These are phyloP conservation scores for Nicotiana sylvestris DNA, from an alignment of 257 asterid species.

Conservation along the genomic window DNA sequence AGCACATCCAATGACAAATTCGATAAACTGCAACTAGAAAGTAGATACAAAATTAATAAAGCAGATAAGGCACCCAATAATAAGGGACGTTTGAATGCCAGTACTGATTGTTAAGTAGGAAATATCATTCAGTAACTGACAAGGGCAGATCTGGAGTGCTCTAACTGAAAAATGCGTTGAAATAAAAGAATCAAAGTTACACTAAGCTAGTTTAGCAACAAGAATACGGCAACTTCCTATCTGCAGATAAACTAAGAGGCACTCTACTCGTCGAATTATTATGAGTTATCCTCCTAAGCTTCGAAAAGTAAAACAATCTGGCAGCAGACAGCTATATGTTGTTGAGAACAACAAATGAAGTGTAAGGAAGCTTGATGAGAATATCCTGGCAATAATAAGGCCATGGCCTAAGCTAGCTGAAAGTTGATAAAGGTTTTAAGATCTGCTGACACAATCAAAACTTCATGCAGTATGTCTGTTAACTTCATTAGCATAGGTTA, in stretches of 20 bases:
- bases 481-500: neutral
- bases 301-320: constrained; percentile 4
- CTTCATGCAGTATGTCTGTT: neutral
- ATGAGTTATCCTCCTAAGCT: neutral
- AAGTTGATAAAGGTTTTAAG: neutral
- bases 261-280: neutral
- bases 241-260: neutral
- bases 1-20: neutral
- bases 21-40: neutral
- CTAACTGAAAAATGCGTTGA: neutral
- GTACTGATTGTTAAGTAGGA: neutral
- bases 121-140: constrained; percentile 4
- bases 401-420: neutral
- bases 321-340: neutral
- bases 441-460: neutral
- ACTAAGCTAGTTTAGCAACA: neutral
- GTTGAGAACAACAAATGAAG: neutral
- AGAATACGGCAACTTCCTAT: neutral
- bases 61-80: neutral
- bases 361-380: neutral
- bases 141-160: neutral
- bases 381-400: neutral
- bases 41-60: neutral
- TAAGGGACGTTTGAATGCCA: neutral
- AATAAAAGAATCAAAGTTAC: neutral